These are phyloP conservation scores for Wickerhamomyces queroliae DNA, from an alignment of 805 yeast species.

Conservation along the genomic window DNA sequence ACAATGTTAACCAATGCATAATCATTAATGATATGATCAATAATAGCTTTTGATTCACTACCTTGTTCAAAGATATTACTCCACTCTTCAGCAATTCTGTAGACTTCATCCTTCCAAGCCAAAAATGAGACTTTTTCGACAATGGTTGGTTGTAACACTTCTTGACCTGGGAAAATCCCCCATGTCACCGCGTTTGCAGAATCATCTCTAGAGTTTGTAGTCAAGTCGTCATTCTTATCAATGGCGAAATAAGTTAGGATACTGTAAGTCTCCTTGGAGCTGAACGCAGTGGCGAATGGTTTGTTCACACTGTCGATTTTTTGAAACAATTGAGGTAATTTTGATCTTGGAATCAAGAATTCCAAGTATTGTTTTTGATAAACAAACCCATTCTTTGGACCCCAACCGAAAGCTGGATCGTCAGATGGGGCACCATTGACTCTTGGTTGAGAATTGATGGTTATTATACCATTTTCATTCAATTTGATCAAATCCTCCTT, in stretches of 20 bases:
- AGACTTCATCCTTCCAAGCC: conserved; percentile 98
- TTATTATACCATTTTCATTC: conserved; percentile 63
- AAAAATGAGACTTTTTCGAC: conserved; percentile 87
- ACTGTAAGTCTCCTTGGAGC: conserved; percentile 31
- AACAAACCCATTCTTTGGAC: conserved; percentile 87
- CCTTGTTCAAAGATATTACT: conserved; percentile 39
- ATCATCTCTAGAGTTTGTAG: conserved; percentile 66
- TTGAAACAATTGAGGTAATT: conserved; percentile 30
- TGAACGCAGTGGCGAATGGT: conserved; percentile 15
- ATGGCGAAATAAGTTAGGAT: conserved; percentile 77
- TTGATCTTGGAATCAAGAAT: conserved; percentile 62
- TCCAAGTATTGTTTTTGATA: conserved; percentile 94
- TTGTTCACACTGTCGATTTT: conserved; percentile 42
- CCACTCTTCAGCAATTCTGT: conserved; percentile 81
- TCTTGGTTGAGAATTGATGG: conserved; percentile 93
- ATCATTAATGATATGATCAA: conserved; percentile 40
- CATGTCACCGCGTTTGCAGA: conserved; percentile 92
- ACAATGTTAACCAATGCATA: conserved; percentile 83
- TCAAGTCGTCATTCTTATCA: conserved; percentile 46
- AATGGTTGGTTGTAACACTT: conserved; percentile 91
- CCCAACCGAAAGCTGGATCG: conserved; percentile 85
- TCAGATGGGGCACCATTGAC: conserved; percentile 72
- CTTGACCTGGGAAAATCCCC: conserved; percentile 97
- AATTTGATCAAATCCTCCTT: conserved; percentile 52
- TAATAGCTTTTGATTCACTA: conserved; percentile 29